Conservation (phyloP, 1,139 yeast species). For the Candida glucosophila region DNA sequence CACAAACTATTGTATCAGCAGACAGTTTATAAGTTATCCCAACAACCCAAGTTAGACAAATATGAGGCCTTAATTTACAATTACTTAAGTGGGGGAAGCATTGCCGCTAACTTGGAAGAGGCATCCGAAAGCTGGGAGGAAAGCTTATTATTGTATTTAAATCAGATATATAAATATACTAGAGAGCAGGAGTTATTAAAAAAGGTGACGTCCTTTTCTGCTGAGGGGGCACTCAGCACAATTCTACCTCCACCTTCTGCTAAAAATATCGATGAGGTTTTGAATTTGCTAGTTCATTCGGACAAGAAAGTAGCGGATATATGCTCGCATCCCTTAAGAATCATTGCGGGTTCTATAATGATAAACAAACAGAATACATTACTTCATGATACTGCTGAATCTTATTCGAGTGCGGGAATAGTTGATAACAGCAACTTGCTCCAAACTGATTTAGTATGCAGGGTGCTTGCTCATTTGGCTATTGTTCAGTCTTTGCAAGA, state of each 20-base stretch:
- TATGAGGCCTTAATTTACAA: constrained; percentile 76
- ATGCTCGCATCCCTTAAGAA: constrained; percentile 64
- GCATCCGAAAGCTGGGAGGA: constrained; percentile 66
- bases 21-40: constrained; percentile 58
- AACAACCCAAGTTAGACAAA: constrained; percentile 33
- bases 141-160: constrained; percentile 56
- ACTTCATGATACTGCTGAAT: constrained; percentile 13
- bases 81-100: constrained; percentile 61
- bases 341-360: constrained; percentile 70
- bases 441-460: constrained; percentile 29
- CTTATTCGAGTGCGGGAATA: constrained; percentile 35
- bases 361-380: constrained; percentile 45
- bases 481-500: constrained; percentile 46
- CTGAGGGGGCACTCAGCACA: constrained; percentile 16
- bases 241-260: constrained; percentile 41
- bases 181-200: constrained; percentile 4
- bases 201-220: constrained; percentile 42
- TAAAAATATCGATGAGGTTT: constrained; percentile 37
- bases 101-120: constrained; percentile 35
- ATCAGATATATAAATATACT: constrained; percentile 31
- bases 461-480: constrained; percentile 69
- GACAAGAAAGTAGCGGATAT: constrained; percentile 30
- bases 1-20: constrained; percentile 70
- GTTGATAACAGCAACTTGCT: constrained; percentile 48
- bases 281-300: constrained; percentile 45